Percentiles rank a stretch among this genome's conserved stretches.
Conservation (phyloP, 306 rosid genomes). For the Carpinus viminea region DNA sequence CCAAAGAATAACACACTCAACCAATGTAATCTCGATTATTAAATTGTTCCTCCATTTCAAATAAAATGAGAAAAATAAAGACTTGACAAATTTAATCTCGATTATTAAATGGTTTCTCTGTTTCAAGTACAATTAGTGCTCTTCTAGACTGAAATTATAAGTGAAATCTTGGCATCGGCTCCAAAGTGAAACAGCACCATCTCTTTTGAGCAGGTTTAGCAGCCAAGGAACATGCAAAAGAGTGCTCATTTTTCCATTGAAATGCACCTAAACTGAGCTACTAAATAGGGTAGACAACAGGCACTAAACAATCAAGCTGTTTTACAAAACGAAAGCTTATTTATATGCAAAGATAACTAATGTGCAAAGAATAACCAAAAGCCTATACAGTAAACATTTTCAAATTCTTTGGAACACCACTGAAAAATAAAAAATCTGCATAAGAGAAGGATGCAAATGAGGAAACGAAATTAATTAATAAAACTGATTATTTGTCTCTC, state of each 20-base stretch:
- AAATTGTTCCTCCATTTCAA: too few species aligned
- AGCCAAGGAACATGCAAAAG: not conserved
- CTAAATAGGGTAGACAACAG: not conserved
- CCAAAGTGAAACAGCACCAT: not conserved
- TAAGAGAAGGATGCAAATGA: constrained; percentile 5
- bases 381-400: not conserved
- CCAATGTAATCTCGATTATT: too few species aligned
- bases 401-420: not conserved
- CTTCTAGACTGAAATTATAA: not conserved
- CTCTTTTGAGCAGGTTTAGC: not conserved
- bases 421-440: not conserved
- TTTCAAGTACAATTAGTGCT: not conserved
- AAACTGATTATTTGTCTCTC: constrained; percentile 21
- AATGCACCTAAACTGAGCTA: not conserved
- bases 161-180: not conserved
- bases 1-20: too few species aligned
- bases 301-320: not conserved
- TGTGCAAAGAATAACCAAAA: not conserved
- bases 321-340: not conserved
- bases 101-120: too few species aligned
- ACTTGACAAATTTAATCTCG: too few species aligned
- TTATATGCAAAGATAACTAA: not conserved
- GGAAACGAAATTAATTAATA: not conserved
- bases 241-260: not conserved
- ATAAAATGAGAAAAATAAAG: too few species aligned